Evolutionary conservation across 2,329 filamentous ascomycete genomes (phyloP), one percentile per base, ranked within the genome.

Genomic region (Cercospora sojina): DNA sequence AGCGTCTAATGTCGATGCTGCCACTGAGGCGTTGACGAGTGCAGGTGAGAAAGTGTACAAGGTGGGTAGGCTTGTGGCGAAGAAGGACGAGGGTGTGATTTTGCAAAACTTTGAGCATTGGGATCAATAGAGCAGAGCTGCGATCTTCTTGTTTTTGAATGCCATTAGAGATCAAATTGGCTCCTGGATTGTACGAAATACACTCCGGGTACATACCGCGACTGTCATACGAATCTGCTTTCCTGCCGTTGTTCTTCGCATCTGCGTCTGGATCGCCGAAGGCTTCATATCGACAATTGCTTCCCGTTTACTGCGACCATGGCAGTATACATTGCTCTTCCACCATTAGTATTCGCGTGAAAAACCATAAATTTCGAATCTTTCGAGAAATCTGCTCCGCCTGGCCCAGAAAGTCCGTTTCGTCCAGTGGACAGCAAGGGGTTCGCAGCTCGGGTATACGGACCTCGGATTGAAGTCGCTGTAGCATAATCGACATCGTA

Each of bases 1-100:
- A 29, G 82, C 85, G 64, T 84, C 82, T 35, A 85, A 90, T 71
- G 91, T 84, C 1, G 84, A 86, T 5, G 82, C 84, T 41, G 88
- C 91, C 1, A 82, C 83, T 20, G 79, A 82, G 61, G 81, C 86
- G 53, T 81, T 97, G 23, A 83, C 88, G 74, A 83, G 81, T 27
- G 84, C 86, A 55, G 91, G 91, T 16, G 93, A 97, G 84, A 89
- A 83, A 66, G 92, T 96, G 3, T 92, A 86, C 76, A 84, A 81
- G 27, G 88, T 98, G 67, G 95, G 94, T 16, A 85, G 83, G 74
- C 82, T 99, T 69, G 84, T 90, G 47, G 79, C 83, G 69, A 85
- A 88, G 72, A 74, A 77, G 5, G 80, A 64, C 5, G 83, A 88
- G 73, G 88, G 85, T 2, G 91, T 90, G 75, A 80, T 88, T 25